Base-by-base conservation (phyloP, 805 yeast genomes). In the Spencermartinsiella europaea region DNA sequence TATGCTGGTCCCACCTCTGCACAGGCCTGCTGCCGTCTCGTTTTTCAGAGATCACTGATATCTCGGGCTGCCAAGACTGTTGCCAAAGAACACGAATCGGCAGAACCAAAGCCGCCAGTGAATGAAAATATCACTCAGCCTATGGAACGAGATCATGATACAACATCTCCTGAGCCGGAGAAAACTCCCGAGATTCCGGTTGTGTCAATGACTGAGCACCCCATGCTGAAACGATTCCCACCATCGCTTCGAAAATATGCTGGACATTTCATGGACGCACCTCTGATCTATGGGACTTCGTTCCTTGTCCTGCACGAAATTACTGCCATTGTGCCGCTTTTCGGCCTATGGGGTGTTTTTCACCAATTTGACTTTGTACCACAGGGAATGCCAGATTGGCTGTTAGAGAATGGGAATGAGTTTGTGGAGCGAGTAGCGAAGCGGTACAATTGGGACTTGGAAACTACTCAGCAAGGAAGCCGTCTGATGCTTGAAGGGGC, bases 281-380 rank as follows among this genome's bases (percentile, higher is more conserved):
- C 88, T 1, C 63, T 78, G 2, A 69, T 83, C 1, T 80, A 80
- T 59, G 69, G 82, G 10, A 71, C 83, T 0, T 71, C 89, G 2
- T 85, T 85, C 55, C 53, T 85, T 4, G 60, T 85, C 3, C 68
- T 85, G 12, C 95, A 85, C 58, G 95, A 85, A 58, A 52, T 85
- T 36, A 74, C 90, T 0, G 95, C 95, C 2, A 71, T 85, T 2
- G 73, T 76, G 22, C 95, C 95, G 1, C 67, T 85, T 41, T 67
- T 83, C 34, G 80, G 80, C 0, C 54, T 84, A 2, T 83, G 91
- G 89, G 83, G 78, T 56, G 52, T 71, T 0, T 72, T 85, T 51
- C 84, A 83, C 63, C 71, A 75, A 49, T 69, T 73, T 35, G 76
- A 77, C 45, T 65, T 73, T 42, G 60, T 77, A 7, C 83, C 85